Evolutionary conservation across 225 moss, liverwort and hornwort species (phyloP).

Genomic region (Straminergon stramineum): DNA sequence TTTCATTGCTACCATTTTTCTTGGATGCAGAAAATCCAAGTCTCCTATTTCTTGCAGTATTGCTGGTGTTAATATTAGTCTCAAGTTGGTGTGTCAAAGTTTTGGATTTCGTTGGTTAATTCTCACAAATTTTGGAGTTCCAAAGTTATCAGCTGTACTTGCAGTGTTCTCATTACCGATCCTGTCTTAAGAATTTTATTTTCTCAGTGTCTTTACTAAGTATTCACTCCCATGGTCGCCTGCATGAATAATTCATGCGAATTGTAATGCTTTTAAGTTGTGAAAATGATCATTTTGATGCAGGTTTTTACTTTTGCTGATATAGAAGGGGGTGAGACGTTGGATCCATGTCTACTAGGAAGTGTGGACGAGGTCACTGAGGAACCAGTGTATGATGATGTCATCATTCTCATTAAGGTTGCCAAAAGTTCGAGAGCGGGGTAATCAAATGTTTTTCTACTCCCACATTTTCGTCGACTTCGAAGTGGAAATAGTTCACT

Average conservation of each 20-base stretch:
- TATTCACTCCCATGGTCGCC: background rate
- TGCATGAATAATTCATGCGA: background rate
- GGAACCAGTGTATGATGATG: conserved; percentile 70
- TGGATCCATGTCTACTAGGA: conserved; percentile 63
- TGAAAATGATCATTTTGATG: background rate
- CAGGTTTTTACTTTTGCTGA: conserved; percentile 77
- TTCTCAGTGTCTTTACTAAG: background rate
- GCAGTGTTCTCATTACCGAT: background rate
- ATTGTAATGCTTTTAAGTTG: background rate
- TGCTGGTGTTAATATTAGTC: background rate
- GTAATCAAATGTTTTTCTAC: conserved; percentile 8
- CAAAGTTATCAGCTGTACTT: background rate
- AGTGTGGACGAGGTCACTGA: conserved; percentile 73
- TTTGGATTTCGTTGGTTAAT: background rate
- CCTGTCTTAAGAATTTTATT: background rate
- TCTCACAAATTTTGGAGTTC: background rate
- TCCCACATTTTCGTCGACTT: background rate
- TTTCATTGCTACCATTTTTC: background rate
- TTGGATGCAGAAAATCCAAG: background rate
- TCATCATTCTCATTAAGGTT: conserved; percentile 74
- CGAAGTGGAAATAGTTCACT: background rate
- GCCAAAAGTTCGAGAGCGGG: conserved; percentile 61
- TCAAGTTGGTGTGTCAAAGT: background rate
- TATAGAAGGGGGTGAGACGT: conserved; percentile 87
- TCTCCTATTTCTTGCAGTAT: background rate